Conservation (phyloP, 2,329 filamentous ascomycete species). For the Thermoascus crustaceus region DNA sequence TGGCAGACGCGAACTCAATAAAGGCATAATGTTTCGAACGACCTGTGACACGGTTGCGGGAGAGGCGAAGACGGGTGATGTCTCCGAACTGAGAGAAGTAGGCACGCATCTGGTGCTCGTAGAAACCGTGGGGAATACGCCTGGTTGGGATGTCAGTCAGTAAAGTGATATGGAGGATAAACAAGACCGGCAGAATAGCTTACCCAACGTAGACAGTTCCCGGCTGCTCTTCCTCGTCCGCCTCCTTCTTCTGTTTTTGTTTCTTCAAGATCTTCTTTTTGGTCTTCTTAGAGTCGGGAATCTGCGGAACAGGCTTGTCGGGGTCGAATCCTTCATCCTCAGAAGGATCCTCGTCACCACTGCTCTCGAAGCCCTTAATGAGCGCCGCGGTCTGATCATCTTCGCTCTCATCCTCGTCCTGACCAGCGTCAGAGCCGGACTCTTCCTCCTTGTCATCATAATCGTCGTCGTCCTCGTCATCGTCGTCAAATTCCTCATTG, state of each 20-base stretch:
- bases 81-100: conserved; percentile 93
- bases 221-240: conserved; percentile 41
- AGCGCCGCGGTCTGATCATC: conserved; percentile 48
- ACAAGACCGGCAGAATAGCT: conserved; percentile 14
- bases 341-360: conserved; percentile 41
- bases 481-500: conserved; percentile 28
- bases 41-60: conserved; percentile 86
- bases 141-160: conserved; percentile 25
- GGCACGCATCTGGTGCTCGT: conserved; percentile 86
- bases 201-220: conserved; percentile 81
- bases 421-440: conserved; percentile 18
- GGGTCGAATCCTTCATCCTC: conserved; percentile 40
- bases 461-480: conserved; percentile 17
- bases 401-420: conserved; percentile 28
- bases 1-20: conserved; percentile 69
- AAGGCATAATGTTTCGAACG: conserved; percentile 91
- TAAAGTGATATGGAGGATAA: conserved; percentile 6
- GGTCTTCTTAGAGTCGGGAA: conserved; percentile 38
- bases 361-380: conserved; percentile 49
- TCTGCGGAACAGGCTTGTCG: conserved; percentile 34
- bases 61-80: conserved; percentile 70
- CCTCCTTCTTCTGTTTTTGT: conserved; percentile 42
- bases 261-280: conserved; percentile 46
- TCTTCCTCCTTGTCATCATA: conserved; percentile 29
- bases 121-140: conserved; percentile 90